Evolutionary conservation across 1,284 basidiomycete species (phyloP).

Genomic region (Quambalaria eucalypti): DNA sequence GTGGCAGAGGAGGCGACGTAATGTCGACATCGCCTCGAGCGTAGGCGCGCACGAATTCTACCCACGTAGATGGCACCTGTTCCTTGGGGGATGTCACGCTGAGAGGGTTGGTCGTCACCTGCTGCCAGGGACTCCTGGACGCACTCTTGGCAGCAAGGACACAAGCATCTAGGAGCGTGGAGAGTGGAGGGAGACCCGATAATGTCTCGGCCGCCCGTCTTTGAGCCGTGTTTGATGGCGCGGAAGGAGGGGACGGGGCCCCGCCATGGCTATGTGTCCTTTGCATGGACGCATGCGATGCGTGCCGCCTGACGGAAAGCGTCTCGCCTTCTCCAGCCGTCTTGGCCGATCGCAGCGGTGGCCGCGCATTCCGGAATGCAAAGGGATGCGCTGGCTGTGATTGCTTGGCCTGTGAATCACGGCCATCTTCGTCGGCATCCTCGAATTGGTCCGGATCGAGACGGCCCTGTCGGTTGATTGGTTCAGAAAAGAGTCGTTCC

Average conservation of each 20-base stretch:
- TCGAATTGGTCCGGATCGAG: background rate
- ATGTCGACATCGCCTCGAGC: slow-evolving; percentile 5
- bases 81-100: slow-evolving; percentile 2
- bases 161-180: background rate
- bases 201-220: background rate
- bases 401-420: background rate
- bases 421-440: background rate
- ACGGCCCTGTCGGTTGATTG: no score
- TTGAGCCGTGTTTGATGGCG: background rate
- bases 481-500: background rate
- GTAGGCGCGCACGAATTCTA: slow-evolving; percentile 5
- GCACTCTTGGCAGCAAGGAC: background rate
- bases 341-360: background rate
- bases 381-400: background rate
- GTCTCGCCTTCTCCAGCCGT: no score
- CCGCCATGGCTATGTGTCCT: no score
- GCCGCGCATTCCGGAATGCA: background rate
- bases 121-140: background rate
- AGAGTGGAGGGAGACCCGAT: background rate
- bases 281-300: no score
- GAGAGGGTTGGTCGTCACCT: background rate
- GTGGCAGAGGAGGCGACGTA: slow-evolving; percentile 4
- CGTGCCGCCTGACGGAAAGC: no score
- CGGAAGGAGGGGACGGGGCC: no score
- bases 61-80: slow-evolving; percentile 3